Evolutionary conservation across 225 moss, liverwort and hornwort species (phyloP), one percentile per base, ranked within the genome.

Genomic region (Marchantia paleacea): DNA sequence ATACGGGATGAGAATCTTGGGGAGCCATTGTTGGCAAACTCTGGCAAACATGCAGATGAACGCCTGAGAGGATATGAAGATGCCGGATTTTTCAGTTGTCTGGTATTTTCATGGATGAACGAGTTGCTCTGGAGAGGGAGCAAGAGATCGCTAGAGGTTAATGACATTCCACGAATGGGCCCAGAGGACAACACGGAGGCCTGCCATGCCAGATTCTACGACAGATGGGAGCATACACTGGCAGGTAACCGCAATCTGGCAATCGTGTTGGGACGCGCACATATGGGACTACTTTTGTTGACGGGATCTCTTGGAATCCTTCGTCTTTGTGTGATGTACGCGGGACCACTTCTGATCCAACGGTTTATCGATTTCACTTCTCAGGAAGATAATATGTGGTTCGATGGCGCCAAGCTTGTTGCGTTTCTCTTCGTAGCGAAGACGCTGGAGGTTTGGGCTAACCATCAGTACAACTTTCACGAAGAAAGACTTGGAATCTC

Each of bases 321-420:
- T 53, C 90, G 89, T 24, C 81, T 90, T 22, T 83, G 67, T 57
- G 93, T 96, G 63, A 93, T 96, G 95, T 96, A 87, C 83, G 71
- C 85, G 31, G 93, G 95, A 8, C 95, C 93, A 20, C 73, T 91
- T 62, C 86, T 93, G 22, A 91, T 96, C 74, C 85, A 89, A 52
- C 81, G 74, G 7, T 95, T 95, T 69, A 89, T 90, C 53, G 79
- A 88, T 31, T 84, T 86, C 83, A 69, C 82, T 20, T 58, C 66
- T 6, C 67, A 75, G 64, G 52, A 54, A 13, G 69, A 80, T 55
- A 53, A 30, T 24, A 75, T 64, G 12, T 65, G 80, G 73, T 84
- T 54, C n/a, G 69, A 92, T 81, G 89, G 83, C 75, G 62, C 30
- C 18, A 18, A 12, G 7, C 85, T 91, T 9, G 87, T 77, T 0